phyloP scores from a whole-genome alignment of 2,329 filamentous ascomycete species.

The Cercospora sp. region DNA sequence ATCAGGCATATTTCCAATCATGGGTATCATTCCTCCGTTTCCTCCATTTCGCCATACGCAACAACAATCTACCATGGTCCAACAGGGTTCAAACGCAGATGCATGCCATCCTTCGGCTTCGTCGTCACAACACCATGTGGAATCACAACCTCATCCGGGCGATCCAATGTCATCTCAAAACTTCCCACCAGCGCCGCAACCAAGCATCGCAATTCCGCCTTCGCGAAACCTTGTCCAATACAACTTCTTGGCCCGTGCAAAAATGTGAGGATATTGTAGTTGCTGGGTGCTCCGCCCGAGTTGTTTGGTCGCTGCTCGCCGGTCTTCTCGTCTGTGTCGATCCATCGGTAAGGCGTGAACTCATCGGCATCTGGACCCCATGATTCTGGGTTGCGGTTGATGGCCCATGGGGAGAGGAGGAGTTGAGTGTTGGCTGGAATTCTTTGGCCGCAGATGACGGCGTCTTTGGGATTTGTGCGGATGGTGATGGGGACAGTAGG shows the following conservation, averaged over 20 bases:
- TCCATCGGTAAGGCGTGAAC: slow-evolving; percentile 50
- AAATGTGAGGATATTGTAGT: slow-evolving; percentile 30
- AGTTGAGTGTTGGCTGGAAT: slow-evolving; percentile 44
- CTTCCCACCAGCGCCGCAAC: slow-evolving; percentile 33
- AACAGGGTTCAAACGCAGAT: slow-evolving; percentile 27
- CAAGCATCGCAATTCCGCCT: slow-evolving; percentile 35
- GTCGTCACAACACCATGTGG: slow-evolving; percentile 31
- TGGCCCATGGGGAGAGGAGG: slow-evolving; percentile 45
- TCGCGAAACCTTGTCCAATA: slow-evolving; percentile 75
- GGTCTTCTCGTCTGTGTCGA: slow-evolving; percentile 38
- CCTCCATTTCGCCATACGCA: background rate
- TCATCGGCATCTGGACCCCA: slow-evolving; percentile 47
- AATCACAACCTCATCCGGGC: slow-evolving; percentile 30
- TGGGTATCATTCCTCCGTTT: background rate
- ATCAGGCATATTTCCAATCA: background rate
- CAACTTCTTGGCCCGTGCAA: slow-evolving; percentile 70
- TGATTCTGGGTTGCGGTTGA: slow-evolving; percentile 44
- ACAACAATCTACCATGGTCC: slow-evolving; percentile 22
- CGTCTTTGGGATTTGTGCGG: slow-evolving; percentile 46
- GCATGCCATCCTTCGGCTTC: slow-evolving; percentile 34
- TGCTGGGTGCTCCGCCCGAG: slow-evolving; percentile 72
- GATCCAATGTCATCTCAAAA: slow-evolving; percentile 31
- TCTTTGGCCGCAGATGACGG: slow-evolving; percentile 41
- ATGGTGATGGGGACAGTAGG: slow-evolving; percentile 51
- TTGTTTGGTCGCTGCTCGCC: slow-evolving; percentile 40